Evolutionary conservation across 108 stramenopile genomes (phyloP), one percentile per base, ranked within the genome.

Genomic region (Nitzschia sp.): DNA sequence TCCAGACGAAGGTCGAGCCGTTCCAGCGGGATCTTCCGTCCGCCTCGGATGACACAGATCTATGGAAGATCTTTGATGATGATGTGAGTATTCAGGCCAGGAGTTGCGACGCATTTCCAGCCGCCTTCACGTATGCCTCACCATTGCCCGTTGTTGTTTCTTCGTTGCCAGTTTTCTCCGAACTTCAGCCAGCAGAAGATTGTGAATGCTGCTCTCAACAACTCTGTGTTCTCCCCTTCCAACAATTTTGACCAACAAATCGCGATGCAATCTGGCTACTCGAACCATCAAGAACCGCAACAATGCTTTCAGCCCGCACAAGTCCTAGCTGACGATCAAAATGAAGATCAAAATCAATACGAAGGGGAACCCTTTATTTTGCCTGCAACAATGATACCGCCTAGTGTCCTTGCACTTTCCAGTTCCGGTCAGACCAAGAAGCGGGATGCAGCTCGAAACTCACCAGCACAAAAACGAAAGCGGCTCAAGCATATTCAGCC

Each of bases 371-470:
- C 34, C 9, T 64, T 64, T 28, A 38, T 29, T 48, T 46, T 67
- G 46, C 66, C 66, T 28, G 54, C 54, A 31, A 67, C 66, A 6
- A 54, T 67, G 66, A 54, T 67, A 3, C 66, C 66, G 2, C 66
- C 66, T 3, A 36, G 47, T 13, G 66, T 67, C 31, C 66, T 67
- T 5, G 66, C 66, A 18, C 18, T 24, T 18, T 35, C 54, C 8
- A n/a, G 45, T 13, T 19, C 51, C 17, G 9, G 4, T 17, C 6
- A 21, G 5, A 28, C 32, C 3, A 54, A 36, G 27, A 33, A 67
- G 25, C 30, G 34, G 6, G 36, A 54, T 28, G 19, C 51, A 3
- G 24, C 19, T 13, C 27, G 19, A 8, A 26, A 47, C 11, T 19
- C 6, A 13, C 3, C 47, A 24, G 26, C 34, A 6, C 64, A 23